These are phyloP conservation scores for Mycena alexandri DNA, from an alignment of 768 basidiomycete species.

Conservation along the genomic window DNA sequence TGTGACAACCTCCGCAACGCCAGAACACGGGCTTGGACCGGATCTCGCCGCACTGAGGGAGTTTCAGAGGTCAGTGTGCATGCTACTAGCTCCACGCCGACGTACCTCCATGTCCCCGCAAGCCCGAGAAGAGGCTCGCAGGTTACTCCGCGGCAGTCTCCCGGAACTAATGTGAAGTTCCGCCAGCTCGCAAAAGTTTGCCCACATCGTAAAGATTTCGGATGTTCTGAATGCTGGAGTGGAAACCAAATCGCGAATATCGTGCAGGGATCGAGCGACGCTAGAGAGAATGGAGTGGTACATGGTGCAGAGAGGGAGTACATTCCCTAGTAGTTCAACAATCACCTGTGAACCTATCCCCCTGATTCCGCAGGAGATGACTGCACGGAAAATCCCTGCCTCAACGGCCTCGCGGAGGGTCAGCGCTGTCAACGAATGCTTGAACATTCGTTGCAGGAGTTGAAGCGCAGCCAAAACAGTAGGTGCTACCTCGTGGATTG, in stretches of 20 bases:
- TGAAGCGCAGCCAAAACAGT: not conserved
- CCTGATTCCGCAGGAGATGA: not conserved
- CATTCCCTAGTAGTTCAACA: not conserved
- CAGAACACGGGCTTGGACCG: not conserved
- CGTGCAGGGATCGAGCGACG: not conserved
- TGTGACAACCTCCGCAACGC: not conserved
- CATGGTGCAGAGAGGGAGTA: not conserved
- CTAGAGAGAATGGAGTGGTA: not conserved
- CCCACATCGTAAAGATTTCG: not conserved
- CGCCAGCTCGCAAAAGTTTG: not conserved
- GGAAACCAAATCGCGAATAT: not conserved
- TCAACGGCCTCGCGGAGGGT: not conserved
- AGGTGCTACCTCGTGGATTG: not conserved
- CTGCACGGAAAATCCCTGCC: not conserved
- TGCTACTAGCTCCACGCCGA: not conserved
- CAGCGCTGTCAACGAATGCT: not conserved
- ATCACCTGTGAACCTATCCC: too few relatives aligned
- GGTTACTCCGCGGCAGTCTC: not conserved
- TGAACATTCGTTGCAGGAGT: not conserved
- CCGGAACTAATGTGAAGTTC: not conserved
- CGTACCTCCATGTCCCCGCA: not conserved
- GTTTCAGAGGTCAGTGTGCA: not conserved
- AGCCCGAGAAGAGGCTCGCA: not conserved
- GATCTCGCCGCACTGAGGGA: not conserved
- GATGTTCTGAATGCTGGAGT: not conserved